These are phyloP conservation scores for Hymenoscyphus fraxineus DNA, from an alignment of 2,329 filamentous ascomycete genomes.

Conservation along the genomic window DNA sequence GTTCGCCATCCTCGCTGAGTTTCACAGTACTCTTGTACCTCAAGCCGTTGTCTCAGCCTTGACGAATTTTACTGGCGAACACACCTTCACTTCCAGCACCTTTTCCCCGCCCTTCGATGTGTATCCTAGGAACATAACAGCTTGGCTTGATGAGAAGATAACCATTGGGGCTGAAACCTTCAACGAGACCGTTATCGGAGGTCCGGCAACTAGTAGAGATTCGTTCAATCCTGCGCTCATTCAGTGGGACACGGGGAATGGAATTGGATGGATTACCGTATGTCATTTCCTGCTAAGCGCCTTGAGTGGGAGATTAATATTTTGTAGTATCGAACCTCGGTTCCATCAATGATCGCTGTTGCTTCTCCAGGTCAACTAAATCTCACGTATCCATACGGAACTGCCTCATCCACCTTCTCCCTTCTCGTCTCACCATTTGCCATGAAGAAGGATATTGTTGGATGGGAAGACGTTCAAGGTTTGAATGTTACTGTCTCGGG, in stretches of 20 bases:
- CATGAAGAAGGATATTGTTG: slow-evolving; percentile 41
- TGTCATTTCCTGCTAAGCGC: background rate
- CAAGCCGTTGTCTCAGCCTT: slow-evolving; percentile 39
- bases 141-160: slow-evolving; percentile 53
- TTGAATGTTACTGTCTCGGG: slow-evolving; percentile 42
- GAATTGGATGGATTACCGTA: slow-evolving; percentile 36
- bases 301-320: slow-evolving; percentile 3
- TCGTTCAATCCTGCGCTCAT: slow-evolving; percentile 58
- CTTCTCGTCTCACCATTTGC: slow-evolving; percentile 47
- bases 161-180: slow-evolving; percentile 60
- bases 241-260: slow-evolving; percentile 50
- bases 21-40: slow-evolving; percentile 46
- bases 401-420: slow-evolving; percentile 45
- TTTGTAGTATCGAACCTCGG: slow-evolving; percentile 37
- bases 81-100: slow-evolving; percentile 48
- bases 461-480: slow-evolving; percentile 48
- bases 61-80: slow-evolving; percentile 48
- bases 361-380: slow-evolving; percentile 43
- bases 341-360: slow-evolving; percentile 40
- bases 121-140: slow-evolving; percentile 53
- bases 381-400: slow-evolving; percentile 52
- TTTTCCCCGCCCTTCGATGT: slow-evolving; percentile 57
- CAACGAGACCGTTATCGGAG: slow-evolving; percentile 52
- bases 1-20: slow-evolving; percentile 50
- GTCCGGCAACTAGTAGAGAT: slow-evolving; percentile 46